Base-by-base conservation (phyloP, 1,284 basidiomycete genomes). In the Phylloboletellus chloephorus region DNA sequence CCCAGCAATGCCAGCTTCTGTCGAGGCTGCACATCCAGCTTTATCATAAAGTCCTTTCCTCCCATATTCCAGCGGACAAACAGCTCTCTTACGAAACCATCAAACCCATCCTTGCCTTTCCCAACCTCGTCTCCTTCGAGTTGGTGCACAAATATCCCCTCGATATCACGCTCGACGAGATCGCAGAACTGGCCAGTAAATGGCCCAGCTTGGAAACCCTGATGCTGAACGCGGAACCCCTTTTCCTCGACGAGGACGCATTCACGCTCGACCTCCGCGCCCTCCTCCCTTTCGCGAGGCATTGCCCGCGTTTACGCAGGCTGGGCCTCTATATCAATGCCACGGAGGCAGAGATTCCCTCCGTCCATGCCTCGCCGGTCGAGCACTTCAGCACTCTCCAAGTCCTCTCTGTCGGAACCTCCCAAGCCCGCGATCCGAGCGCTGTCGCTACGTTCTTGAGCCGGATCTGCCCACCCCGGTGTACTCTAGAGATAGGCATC, bases 401-500 rank as follows among this genome's bases (percentile, higher is more conserved):
- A 19, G 50, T 51, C 4, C 58, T 82, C 8, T 64, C 64, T 12
- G 52, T 79, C 42, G 79, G 79, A 0, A 64, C 72, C 0, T 79
- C 78, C 11, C 57, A 61, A 32, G 69, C 75, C 21, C 31, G 50
- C 2, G 66, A 71, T 11, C 48, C 66, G 5, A 66, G 62, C 3
- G 50, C 67, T 0, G 68, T 73, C 20, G 69, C 77, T 10, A 63
- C 75, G n/a, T 78, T 73, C 50, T 64, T 82, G 41, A 74, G 72
- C 44, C 66, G 67, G 20, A 52, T 82, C 4, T 67, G 67, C 30
- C 71, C 74, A 10, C 47, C 65, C 6, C 52, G 54, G 5, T 72
- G 71, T 50, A 36, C 25, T 1, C 37, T 82, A 3, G 62, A 68
- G 35, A 64, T 50, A 22, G 71, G 69, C 0, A 57, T 71, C 28